Base-by-base conservation (phyloP, 2,329 filamentous ascomycete species). In the Cercospora beticola region DNA sequence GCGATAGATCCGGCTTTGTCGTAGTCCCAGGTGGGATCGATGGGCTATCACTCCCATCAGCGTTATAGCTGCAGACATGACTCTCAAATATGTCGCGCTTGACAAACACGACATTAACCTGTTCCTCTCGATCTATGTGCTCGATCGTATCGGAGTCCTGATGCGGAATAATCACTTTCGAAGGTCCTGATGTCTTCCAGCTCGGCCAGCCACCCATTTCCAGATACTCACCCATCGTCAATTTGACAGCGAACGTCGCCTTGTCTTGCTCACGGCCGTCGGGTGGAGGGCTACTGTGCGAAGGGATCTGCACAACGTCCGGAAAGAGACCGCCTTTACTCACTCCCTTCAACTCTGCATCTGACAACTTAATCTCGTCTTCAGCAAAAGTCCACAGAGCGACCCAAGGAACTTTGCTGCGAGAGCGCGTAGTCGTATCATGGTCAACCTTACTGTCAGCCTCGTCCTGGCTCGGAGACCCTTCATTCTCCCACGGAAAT, bases 401-500 rank as follows among this genome's bases (percentile, higher is more conserved):
- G 4, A 28, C 28, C 23, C 23, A 57, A 23, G 54, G 54, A 31
- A 30, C 54, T n/a, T 30, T 57, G 54, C 16, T 57, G 8, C 54
- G 23, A 3, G 23, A 57, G 26, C 23, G 54, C 5, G 54, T 28
- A 7, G 12, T 9, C 7, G 52, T 14, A 56, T 26, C 26, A 56
- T 56, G 52, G 10, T 56, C 52, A 23, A 26, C 57, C 2, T 43
- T 18, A 54, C 60, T 26, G 26, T 65, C 63, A 14, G 26, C 16
- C n/a, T 14, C 8, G 10, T 60, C 54, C 28, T 60, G 63, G 7
- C 12, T 30, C 10, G 58, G 58, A 40, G 23, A 30, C 10, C 58
- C 64, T n/a, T 62, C 58, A 28, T 46, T 46, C 12, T 18, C 33
- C 66, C 66, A 68, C 26, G 66, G 66, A 18, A 68, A 36, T 26